A percentile compares a stretch with the other conserved stretches of the same genome.
These are phyloP conservation scores for Aspergillus panamensis DNA, from an alignment of 495 filamentous ascomycete genomes.

Conservation along the genomic window DNA sequence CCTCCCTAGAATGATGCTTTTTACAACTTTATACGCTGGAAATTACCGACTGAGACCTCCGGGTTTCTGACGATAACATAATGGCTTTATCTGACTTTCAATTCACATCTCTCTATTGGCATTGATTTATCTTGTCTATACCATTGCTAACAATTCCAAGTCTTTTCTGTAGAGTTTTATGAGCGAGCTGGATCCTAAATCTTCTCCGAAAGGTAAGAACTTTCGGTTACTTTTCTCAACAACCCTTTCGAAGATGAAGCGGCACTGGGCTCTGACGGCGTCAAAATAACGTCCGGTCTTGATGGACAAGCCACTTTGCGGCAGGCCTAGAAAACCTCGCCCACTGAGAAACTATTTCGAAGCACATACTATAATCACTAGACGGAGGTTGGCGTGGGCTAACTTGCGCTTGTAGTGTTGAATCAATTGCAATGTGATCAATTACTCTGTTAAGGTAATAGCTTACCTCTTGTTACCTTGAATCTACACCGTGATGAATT, in stretches of 20 bases:
- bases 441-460: conserved; percentile 17
- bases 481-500: conserved; percentile 47
- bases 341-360: conserved; percentile 69
- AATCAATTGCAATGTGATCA: neutral
- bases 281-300: conserved; percentile 51
- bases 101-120: conserved; percentile 12
- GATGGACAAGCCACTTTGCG: conserved; percentile 90
- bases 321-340: conserved; percentile 99
- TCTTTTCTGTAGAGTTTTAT: conserved; percentile 1
- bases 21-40: conserved; percentile 89
- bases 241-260: conserved; percentile 74
- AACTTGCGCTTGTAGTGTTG: conserved; percentile 16
- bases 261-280: conserved; percentile 99
- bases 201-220: conserved; percentile 31
- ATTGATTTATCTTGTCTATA: conserved; percentile 3
- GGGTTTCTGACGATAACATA: conserved; percentile 73
- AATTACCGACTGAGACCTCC: conserved; percentile 97
- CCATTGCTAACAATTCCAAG: conserved; percentile 32
- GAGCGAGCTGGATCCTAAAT: neutral
- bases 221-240: conserved; percentile 13
- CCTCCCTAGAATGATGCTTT: conserved; percentile 65
- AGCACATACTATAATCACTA: conserved; percentile 22
- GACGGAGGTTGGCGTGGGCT: conserved; percentile 29
- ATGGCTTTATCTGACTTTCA: conserved; percentile 81
- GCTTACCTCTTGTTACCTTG: conserved; percentile 11